Evolutionary conservation across 257 asterid genomes (phyloP), one percentile per base, ranked within the genome.

Genomic region (Nicotiana tabacum): DNA sequence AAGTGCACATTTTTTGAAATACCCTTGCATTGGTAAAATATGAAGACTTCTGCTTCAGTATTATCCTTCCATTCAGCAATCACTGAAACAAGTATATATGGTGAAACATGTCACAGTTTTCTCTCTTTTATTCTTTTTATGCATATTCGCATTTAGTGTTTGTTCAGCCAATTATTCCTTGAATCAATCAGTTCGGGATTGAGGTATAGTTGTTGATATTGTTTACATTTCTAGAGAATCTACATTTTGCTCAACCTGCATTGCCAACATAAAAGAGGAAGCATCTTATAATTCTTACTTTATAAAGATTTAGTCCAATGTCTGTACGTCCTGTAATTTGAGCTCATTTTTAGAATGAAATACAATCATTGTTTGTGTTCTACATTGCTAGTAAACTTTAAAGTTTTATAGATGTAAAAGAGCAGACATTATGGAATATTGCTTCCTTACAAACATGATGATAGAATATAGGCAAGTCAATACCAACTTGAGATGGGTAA

Each of bases 221-320:
- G 53, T 2, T 35, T 66, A 33, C n/a, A 32, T 66, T 16, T 33
- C 76, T 33, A 30, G 46, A 66, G 32, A 64, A 35, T 35, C 39
- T 35, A 0, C 39, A 35, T 35, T 5, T 81, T 86, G 81, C 58
- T 65, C 86, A 57, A 46, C 72, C 17, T 87, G 83, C 66, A 64
- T 82, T 51, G 84, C 86, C 16, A 62, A 84, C 78, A 82, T 79
- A 67, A 35, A 84, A 87, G 80, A 84, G 48, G 78, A 87, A 84
- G 80, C 85, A 85, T 21, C 86, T 81, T 17, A 43, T 43, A 9
- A 43, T 43, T 7, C 48, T 43, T 43, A 43, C 48, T 9, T 7
- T 43, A 43, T 43, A 43, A 43, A 79, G 79, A 58, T 79, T 78
- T 76, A 82, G 83, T 67, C 83, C 83, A 61, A 84, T 61, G 61